phyloP scores from a whole-genome alignment of 73 alveolate species.

The Paramecium pentaurelia region DNA sequence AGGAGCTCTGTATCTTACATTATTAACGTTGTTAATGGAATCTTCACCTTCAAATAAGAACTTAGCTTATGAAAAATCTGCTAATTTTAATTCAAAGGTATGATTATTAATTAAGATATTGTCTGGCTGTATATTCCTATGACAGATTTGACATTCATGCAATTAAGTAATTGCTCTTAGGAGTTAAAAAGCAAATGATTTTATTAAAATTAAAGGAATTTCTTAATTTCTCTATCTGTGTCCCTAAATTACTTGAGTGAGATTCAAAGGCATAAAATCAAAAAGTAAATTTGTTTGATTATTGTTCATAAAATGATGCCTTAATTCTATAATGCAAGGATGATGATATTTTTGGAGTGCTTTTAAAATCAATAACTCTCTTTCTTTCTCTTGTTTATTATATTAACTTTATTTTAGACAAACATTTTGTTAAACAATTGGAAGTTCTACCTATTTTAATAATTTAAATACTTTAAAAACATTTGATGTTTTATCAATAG shows the following conservation, averaged over 20 bases:
- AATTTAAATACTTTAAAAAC: not conserved
- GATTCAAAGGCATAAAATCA: conserved; percentile 11
- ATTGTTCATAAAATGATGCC: not conserved
- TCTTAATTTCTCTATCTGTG: not conserved
- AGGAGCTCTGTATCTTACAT: conserved; percentile 81
- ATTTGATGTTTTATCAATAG: not conserved
- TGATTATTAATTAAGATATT: conserved; percentile 70
- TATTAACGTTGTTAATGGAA: conserved; percentile 66
- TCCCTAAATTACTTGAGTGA: not conserved
- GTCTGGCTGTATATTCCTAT: conserved; percentile 80
- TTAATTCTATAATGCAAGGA: not conserved
- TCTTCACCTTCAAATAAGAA: conserved; percentile 67
- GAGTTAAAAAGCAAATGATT: conserved; percentile 86
- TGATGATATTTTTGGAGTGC: not conserved
- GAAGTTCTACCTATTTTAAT: not conserved
- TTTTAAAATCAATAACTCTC: not conserved
- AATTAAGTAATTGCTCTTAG: conserved; percentile 80
- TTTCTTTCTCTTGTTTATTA: not conserved
- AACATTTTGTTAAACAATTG: not conserved
- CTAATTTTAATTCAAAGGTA: conserved; percentile 63
- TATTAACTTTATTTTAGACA: not conserved
- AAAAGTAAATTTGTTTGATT: not conserved
- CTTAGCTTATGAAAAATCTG: conserved; percentile 82
- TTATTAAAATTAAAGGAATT: conserved; percentile 64
- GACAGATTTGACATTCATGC: conserved; percentile 72